Evolutionary conservation across 176 grass and related monocot genomes (phyloP).

Genomic region (Carex kokanica): DNA sequence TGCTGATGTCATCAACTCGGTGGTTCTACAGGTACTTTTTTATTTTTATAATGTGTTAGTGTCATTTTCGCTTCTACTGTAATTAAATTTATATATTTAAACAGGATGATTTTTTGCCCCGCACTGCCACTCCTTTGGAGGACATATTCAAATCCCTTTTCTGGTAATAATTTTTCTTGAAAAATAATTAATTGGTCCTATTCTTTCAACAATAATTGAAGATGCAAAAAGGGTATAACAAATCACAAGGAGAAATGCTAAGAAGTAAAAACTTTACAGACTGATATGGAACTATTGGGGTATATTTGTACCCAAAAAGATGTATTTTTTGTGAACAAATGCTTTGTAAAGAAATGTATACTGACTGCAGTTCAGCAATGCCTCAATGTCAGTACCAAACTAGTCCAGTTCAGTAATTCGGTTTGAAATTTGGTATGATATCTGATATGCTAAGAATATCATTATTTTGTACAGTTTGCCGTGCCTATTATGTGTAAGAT

Average conservation of each 20-base stretch:
- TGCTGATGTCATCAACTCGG: slow-evolving; percentile 84
- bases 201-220: slow-evolving; percentile 8
- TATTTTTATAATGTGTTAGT: background rate
- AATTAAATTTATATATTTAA: background rate
- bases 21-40: slow-evolving; percentile 71
- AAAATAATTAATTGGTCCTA: background rate
- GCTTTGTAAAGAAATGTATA: background rate
- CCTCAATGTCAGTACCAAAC: slow-evolving; percentile 7
- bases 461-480: slow-evolving; percentile 88
- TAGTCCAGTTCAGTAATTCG: slow-evolving; percentile 5
- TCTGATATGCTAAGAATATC: slow-evolving; percentile 50
- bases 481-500: slow-evolving; percentile 72
- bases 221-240: background rate
- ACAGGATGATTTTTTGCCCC: slow-evolving; percentile 95
- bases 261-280: background rate
- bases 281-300: background rate
- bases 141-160: slow-evolving; percentile 85
- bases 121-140: slow-evolving; percentile 82
- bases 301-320: background rate
- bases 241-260: background rate
- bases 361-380: slow-evolving; percentile 7
- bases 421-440: slow-evolving; percentile 35
- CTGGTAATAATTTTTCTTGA: slow-evolving; percentile 53
- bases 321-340: background rate
- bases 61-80: slow-evolving; percentile 7